phyloP scores from a whole-genome alignment of 352 stramenopile genomes.

The Globisporangium okanoganense region DNA sequence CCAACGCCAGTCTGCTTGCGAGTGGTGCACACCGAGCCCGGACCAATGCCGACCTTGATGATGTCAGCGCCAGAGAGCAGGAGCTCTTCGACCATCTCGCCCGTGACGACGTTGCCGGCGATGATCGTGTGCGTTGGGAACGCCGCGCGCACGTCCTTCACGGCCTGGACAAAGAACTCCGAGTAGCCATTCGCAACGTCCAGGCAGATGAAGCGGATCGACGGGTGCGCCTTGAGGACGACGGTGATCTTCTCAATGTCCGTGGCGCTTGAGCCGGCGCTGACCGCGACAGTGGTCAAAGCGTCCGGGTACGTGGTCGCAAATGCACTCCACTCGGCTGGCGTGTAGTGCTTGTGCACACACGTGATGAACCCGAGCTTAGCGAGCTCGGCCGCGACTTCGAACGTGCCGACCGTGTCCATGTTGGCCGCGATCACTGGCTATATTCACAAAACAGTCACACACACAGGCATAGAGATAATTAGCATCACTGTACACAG shows the following conservation, averaged over 20 bases:
- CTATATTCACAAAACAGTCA: conserved; percentile 14
- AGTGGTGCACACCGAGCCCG: conserved; percentile 90
- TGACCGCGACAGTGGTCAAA: conserved; percentile 75
- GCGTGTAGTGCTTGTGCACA: conserved; percentile 89
- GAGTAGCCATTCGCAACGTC: conserved; percentile 90
- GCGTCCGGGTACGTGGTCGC: conserved; percentile 43
- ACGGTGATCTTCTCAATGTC: conserved; percentile 71
- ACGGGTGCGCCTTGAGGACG: conserved; percentile 53
- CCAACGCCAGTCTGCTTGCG: conserved; percentile 91
- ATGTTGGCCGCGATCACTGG: conserved; percentile 91
- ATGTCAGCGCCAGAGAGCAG: conserved; percentile 90
- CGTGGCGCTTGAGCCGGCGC: conserved; percentile 57
- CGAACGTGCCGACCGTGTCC: conserved; percentile 91
- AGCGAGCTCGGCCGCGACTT: conserved; percentile 77
- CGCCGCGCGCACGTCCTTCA: conserved; percentile 46
- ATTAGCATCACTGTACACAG: neutral
- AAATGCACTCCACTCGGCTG: conserved; percentile 66
- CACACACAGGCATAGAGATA: neutral
- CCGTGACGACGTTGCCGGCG: conserved; percentile 91
- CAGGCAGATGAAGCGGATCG: conserved; percentile 85
- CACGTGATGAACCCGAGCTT: conserved; percentile 87
- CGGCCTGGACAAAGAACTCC: conserved; percentile 82
- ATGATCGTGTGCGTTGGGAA: conserved; percentile 88
- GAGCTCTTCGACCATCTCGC: conserved; percentile 91
- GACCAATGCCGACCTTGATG: conserved; percentile 93